Percentiles rank a stretch among this genome's conserved stretches.
Conservation (phyloP, 179 eudicot genomes). For the Spergularia azorica region DNA sequence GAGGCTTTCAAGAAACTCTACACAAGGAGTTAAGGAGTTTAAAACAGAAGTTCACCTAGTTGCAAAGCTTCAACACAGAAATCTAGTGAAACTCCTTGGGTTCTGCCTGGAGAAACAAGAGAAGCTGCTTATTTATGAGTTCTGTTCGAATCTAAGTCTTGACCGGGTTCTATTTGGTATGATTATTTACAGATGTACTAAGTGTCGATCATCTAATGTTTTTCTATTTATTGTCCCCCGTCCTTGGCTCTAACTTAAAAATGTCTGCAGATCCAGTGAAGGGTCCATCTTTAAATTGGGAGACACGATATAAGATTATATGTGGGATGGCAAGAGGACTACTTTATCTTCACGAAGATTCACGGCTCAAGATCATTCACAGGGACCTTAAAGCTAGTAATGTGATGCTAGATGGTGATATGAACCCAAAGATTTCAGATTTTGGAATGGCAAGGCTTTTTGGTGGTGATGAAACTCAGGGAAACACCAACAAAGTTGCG, state of each 20-base stretch:
- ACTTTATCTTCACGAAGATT: conserved; percentile 45
- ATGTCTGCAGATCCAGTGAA: conserved; percentile 21
- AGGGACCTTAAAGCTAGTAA: conserved; percentile 42
- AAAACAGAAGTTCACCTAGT: conserved; percentile 39
- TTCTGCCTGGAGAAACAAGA: conserved; percentile 34
- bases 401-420: conserved; percentile 36
- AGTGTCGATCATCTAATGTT: background rate
- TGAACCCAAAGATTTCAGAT: conserved; percentile 45
- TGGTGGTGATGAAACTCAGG: conserved; percentile 36
- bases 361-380: conserved; percentile 39
- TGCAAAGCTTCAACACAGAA: conserved; percentile 46
- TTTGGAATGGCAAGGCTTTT: conserved; percentile 45
- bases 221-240: background rate
- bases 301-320: conserved; percentile 32
- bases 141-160: conserved; percentile 36
- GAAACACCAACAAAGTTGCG: conserved; percentile 33
- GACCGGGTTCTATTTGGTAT: conserved; percentile 36
- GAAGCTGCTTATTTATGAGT: conserved; percentile 41
- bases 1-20: conserved; percentile 37
- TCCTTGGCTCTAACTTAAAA: background rate
- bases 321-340: conserved; percentile 37
- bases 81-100: conserved; percentile 39
- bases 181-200: background rate
- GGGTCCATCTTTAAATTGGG: conserved; percentile 35
- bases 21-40: conserved; percentile 40